Base-by-base conservation (phyloP, 1,139 yeast species). In the Diutina catenulata region DNA sequence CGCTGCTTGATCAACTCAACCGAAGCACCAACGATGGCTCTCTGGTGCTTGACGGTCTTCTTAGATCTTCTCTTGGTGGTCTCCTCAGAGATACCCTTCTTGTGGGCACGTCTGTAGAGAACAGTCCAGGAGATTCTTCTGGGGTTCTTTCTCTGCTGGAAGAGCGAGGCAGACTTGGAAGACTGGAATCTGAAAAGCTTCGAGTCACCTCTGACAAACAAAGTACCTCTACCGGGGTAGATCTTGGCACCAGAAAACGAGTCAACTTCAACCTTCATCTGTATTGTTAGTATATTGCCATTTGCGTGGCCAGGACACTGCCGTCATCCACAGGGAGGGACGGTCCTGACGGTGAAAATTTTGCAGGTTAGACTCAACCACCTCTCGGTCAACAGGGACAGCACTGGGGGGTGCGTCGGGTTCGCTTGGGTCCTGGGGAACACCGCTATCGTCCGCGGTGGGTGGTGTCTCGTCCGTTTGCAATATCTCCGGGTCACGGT, bases 151-250 rank as follows among this genome's bases (percentile, higher is more conserved):
- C 97, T 87, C 79, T 93, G 99, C 64, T 80, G 80, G 94, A 91
- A 91, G 63, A 91, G 81, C 65, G 98, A 87, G 60, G 95, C 93
- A 64, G 94, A 78, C 76, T 91, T 93, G 56, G 96, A 84, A 67
- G 87, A 80, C 71, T 83, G 94, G 94, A 93, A 91, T 80, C 99
- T 87, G 94, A 91, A 91, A 64, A 88, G 71, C 78, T 91, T 91
- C 64, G 97, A 87, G 87, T 91, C 99, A 61, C 97, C 96, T 76
- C 99, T 88, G 71, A 91, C 91, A 66, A 86, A 91, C 70, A 91
- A 81, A 68, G 94, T 86, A 75, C 98, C 98, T 80, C 96, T 84
- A 74, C 98, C 97, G 77, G 98, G 98, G 95, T 91, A 93, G 80
- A 91, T 91, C 77, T 88, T 91, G 64, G 88, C 73, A 73, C 98